Base-by-base conservation (phyloP, 768 basidiomycete species). In the Tephrocybe sp. region DNA sequence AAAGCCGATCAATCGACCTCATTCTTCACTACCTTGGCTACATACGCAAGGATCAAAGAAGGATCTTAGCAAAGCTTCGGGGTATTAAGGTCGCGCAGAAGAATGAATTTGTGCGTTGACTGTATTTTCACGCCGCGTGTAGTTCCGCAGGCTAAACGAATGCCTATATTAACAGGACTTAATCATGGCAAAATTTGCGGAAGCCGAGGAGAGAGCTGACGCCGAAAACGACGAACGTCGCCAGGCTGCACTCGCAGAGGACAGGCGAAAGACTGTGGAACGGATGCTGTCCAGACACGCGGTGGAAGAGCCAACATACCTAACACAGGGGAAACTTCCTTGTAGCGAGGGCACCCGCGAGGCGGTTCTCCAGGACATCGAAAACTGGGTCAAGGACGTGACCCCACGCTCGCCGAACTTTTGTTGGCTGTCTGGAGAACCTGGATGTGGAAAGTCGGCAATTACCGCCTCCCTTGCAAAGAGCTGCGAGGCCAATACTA, bases 401-500 rank as follows among this genome's bases (percentile, higher is more conserved):
- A 38, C 46, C 22, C 5, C 13, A 9, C 16, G 13, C 15, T 34
- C 52, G 2, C 33, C 46, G 31, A 52, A 50, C 43, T 55, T 57
- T 41, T 45, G 57, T 5, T 57, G 58, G 58, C 49, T 59, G 3
- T 45, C 57, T 10, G 57, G 57, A 9, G 53, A 59, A 24, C 57
- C 57, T 13, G 53, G 52, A 2, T 50, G 44, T 29, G 58, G 54
- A 25, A 60, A 55, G 36, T 55, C 58, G 25, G 52, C 56, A 6
- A 36, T 57, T 27, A 49, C 54, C 15, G 52, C 56, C 9, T 57
- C 58, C 12, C n/a, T 60, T 16, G 48, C 49, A 4, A 24, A 41
- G 46, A 29, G 33, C 16, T 57, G 49, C 25, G 51, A 49, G 42
- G 48, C 49, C 15, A 19, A 31, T 2, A 40, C 36, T 3, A 49